A percentile compares a stretch with the other conserved stretches of the same genome.
phyloP scores from a whole-genome alignment of 1,139 yeast genomes.

The Geotrichum histeridarum region DNA sequence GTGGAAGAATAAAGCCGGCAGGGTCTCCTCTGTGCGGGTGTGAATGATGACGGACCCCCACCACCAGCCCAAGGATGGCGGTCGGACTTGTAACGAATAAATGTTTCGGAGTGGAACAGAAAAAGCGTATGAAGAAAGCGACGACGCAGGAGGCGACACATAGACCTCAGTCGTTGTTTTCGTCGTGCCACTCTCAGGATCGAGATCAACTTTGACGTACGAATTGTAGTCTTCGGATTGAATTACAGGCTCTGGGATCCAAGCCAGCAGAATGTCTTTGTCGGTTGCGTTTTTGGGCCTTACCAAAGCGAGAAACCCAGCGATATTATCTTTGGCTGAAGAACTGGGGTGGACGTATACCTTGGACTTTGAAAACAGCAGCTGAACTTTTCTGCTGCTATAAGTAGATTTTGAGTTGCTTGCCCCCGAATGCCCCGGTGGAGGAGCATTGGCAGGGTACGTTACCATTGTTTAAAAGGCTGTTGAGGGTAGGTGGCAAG shows the following conservation, averaged over 20 bases:
- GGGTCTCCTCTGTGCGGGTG: slow-evolving; percentile 59
- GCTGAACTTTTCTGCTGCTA: neutral
- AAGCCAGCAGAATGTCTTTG: slow-evolving; percentile 60
- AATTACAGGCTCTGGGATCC: slow-evolving; percentile 64
- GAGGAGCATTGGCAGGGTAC: neutral
- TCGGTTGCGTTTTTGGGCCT: slow-evolving; percentile 49
- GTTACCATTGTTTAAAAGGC: slow-evolving; percentile 1
- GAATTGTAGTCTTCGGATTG: slow-evolving; percentile 46
- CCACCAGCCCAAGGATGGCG: slow-evolving; percentile 87
- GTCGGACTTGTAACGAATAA: slow-evolving; percentile 75
- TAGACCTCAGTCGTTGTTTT: slow-evolving; percentile 30
- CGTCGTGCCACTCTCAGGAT: slow-evolving; percentile 27
- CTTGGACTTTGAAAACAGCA: slow-evolving; percentile 36
- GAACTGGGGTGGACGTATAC: slow-evolving; percentile 79
- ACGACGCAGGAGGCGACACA: slow-evolving; percentile 50
- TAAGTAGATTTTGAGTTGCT: neutral
- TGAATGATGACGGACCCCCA: slow-evolving; percentile 77
- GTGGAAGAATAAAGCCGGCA: slow-evolving; percentile 85
- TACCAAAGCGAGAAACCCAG: slow-evolving; percentile 68
- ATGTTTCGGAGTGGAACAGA: slow-evolving; percentile 55
- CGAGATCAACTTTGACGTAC: slow-evolving; percentile 53
- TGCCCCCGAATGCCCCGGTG: neutral
- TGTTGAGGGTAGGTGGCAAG: neutral
- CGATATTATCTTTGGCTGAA: slow-evolving; percentile 65
- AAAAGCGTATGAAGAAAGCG: slow-evolving; percentile 61